Base-by-base conservation (phyloP, 139 green algal genomes). In the Nannochloris sp. region DNA sequence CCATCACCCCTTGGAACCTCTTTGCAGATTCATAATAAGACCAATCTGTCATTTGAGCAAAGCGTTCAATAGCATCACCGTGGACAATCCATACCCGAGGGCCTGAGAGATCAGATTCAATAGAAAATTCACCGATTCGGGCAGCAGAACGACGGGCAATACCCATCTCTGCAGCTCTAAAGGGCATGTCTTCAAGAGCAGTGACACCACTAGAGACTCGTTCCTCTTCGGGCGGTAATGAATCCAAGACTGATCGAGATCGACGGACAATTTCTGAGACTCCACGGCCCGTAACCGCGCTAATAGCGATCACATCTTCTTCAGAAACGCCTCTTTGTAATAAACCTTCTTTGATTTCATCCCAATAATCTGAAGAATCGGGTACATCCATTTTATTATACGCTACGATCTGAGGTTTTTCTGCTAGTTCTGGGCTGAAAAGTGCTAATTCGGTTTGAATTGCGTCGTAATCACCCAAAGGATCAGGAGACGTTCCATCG, bases 381-480 rank as follows among this genome's bases (percentile, higher is more conserved):
- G 90, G 87, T 29, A 96, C 47, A 70, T 99, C 95, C 35, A 97
- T 85, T 76, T 96, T 96, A 75, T 93, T 94, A 77, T 91, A 88
- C 15, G 75, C 85, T 39, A 90, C 71, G 1, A 94, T 39, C 83
- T 91, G 75, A 10, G 86, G 88, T 75, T 97, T 97, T 33, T 81
- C 71, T 8, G 80, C 78, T n/a, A 98, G 77, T 6, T 64, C 71
- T 0, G 90, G 86, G 73, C 82, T 92, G 83, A 98, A 99, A 34
- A 98, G 84, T 68, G 85, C 72, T 55, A 98, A 82, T 82, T 98
- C 93, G 29, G 81, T 75, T 39, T 81, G 77, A 65, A 90, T 87
- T 38, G 85, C 84, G 7, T 80, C 53, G 73, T 83, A 97, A 81
- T 98, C 94, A 10, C 86, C 87, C 24, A 97, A 65, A 15, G 92